Percentiles rank a stretch among this genome's conserved stretches.
These are phyloP conservation scores for Backusella psychrophila DNA, from an alignment of 192 early-diverging fungal species.

Conservation along the genomic window DNA sequence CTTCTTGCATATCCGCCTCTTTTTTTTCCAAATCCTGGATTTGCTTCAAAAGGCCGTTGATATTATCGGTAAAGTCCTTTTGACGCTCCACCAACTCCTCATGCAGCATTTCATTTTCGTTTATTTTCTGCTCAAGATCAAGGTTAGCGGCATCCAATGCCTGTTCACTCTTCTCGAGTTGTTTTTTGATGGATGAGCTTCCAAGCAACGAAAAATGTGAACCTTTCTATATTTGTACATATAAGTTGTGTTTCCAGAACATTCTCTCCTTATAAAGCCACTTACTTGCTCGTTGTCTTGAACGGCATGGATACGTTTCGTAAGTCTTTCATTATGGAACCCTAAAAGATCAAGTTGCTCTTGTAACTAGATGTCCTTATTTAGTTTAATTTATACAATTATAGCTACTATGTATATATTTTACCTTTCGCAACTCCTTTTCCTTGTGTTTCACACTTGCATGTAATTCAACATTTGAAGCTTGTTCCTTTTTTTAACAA, in stretches of 20 bases:
- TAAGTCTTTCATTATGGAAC: constrained; percentile 58
- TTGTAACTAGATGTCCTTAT: constrained; percentile 19
- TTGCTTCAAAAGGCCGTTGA: constrained; percentile 44
- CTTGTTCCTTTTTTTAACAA: constrained; percentile 46
- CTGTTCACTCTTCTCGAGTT: constrained; percentile 50
- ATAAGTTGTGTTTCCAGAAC: background rate
- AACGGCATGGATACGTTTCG: constrained; percentile 56
- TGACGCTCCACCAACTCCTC: constrained; percentile 53
- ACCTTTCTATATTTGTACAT: constrained; percentile 31
- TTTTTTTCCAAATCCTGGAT: constrained; percentile 49
- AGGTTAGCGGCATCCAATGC: constrained; percentile 46
- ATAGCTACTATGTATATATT: background rate
- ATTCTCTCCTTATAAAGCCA: background rate
- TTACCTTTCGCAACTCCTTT: constrained; percentile 54
- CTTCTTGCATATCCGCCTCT: constrained; percentile 41
- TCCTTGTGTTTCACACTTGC: constrained; percentile 56
- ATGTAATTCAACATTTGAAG: constrained; percentile 45
- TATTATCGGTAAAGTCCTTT: constrained; percentile 46
- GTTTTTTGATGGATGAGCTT: constrained; percentile 48
- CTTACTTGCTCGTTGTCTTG: constrained; percentile 44
- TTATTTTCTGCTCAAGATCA: constrained; percentile 52
- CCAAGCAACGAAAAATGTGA: constrained; percentile 38
- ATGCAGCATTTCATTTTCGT: constrained; percentile 57
- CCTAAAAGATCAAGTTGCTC: constrained; percentile 56
- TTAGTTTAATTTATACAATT: background rate